phyloP scores from a whole-genome alignment of 2,329 filamentous ascomycete genomes.

The Arthroderma sp. region DNA sequence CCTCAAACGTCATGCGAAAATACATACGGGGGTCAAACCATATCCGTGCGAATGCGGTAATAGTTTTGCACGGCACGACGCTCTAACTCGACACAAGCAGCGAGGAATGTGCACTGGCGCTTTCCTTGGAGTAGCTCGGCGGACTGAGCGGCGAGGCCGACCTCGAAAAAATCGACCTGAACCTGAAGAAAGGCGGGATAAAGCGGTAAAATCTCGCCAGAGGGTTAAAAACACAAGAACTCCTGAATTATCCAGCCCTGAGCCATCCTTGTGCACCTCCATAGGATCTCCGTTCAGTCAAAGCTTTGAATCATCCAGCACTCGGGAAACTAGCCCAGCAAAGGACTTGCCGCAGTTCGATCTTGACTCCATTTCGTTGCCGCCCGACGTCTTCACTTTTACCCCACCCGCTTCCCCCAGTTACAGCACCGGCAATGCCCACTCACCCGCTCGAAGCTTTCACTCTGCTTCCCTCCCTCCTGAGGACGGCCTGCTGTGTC shows the following conservation, averaged over 20 bases:
- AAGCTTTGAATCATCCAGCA: slow-evolving; percentile 27
- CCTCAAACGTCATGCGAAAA: slow-evolving; percentile 92
- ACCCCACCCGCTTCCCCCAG: slow-evolving; percentile 36
- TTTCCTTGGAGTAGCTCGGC: slow-evolving; percentile 65
- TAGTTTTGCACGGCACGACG: slow-evolving; percentile 88
- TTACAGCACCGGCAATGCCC: slow-evolving; percentile 25
- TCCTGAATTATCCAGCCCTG: slow-evolving; percentile 12
- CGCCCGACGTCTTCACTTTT: slow-evolving; percentile 31
- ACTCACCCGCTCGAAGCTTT: slow-evolving; percentile 23
- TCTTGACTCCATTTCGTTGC: slow-evolving; percentile 21
- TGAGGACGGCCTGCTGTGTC: slow-evolving; percentile 25
- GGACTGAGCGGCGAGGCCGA: slow-evolving; percentile 52
- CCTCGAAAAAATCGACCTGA: slow-evolving; percentile 51
- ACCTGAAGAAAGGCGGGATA: slow-evolving; percentile 44
- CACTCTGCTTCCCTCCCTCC: slow-evolving; percentile 27
- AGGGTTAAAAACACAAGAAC: slow-evolving; percentile 22
- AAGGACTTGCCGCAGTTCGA: slow-evolving; percentile 20
- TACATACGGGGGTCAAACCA: slow-evolving; percentile 89
- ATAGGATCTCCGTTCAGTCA: slow-evolving; percentile 28
- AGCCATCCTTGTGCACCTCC: slow-evolving; percentile 25
- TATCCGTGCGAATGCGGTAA: slow-evolving; percentile 92
- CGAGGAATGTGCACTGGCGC: slow-evolving; percentile 93
- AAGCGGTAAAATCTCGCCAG: slow-evolving; percentile 41
- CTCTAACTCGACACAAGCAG: slow-evolving; percentile 83
- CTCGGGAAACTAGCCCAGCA: slow-evolving; percentile 22